phyloP scores from a whole-genome alignment of 192 early-diverging fungal species.

The Obelidium mucronatum region DNA sequence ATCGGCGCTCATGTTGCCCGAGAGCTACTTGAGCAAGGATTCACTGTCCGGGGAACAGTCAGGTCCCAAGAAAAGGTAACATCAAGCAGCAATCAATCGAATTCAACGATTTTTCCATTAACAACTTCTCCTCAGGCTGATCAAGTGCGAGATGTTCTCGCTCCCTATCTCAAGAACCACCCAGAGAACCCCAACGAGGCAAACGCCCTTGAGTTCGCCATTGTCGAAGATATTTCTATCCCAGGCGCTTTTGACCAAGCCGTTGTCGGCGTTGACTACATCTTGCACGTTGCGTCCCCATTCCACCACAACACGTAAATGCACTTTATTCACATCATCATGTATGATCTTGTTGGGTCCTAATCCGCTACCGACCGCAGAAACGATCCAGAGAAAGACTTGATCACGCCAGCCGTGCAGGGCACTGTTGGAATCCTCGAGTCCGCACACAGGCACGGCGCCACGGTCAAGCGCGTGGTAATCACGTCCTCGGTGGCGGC shows the following conservation, averaged over 20 bases:
- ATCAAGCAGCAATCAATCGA: too few species aligned
- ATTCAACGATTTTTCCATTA: too few species aligned
- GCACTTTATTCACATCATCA: too few species aligned
- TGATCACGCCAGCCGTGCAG: slow-evolving; percentile 53
- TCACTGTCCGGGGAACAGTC: slow-evolving; percentile 3
- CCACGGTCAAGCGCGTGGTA: slow-evolving; percentile 50
- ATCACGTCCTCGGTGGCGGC: slow-evolving; percentile 54
- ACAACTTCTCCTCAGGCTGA: too few species aligned
- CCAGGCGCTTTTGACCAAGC: slow-evolving; percentile 49
- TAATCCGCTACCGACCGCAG: too few species aligned
- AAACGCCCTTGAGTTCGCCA: slow-evolving; percentile 35
- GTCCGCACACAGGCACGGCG: slow-evolving; percentile 28
- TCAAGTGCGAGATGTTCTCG: too few species aligned
- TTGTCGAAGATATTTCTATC: slow-evolving; percentile 42
- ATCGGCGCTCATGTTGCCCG: slow-evolving; percentile 1
- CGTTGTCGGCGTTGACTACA: slow-evolving; percentile 45
- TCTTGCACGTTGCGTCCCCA: slow-evolving; percentile 55
- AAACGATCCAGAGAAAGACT: slow-evolving; percentile 17
- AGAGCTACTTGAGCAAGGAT: background rate
- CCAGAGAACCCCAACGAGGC: too few species aligned
- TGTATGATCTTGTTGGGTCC: too few species aligned
- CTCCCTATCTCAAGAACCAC: too few species aligned
- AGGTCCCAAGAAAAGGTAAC: background rate
- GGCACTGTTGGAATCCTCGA: slow-evolving; percentile 53
- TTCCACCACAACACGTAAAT: slow-evolving; percentile 30